These are phyloP conservation scores for Suhomyces atakaporum DNA, from an alignment of 1,139 yeast species.

Conservation along the genomic window DNA sequence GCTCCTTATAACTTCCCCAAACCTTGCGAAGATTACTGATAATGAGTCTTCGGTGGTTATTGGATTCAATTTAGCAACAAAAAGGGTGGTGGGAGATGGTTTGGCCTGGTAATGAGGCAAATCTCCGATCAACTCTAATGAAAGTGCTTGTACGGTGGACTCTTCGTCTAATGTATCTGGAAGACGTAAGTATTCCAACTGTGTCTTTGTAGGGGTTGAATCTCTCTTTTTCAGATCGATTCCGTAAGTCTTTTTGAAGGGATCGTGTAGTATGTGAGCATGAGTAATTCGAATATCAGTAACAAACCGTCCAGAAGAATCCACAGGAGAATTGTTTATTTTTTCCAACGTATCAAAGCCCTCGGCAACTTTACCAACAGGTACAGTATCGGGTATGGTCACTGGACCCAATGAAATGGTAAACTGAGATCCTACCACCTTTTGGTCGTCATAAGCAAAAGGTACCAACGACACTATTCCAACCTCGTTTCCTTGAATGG, in stretches of 20 bases:
- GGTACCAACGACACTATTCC: conserved; percentile 7
- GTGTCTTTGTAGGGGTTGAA: conserved; percentile 10
- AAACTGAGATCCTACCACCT: conserved; percentile 30
- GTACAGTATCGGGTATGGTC: conserved; percentile 17
- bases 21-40: conserved; percentile 55
- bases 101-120: conserved; percentile 57
- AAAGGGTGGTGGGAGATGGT: conserved; percentile 63
- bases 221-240: conserved; percentile 2
- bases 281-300: conserved; percentile 55
- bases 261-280: conserved; percentile 55
- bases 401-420: conserved; percentile 26
- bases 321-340: conserved; percentile 43
- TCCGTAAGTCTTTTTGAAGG: conserved; percentile 33
- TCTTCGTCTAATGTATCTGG: conserved; percentile 24
- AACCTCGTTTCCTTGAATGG: background rate
- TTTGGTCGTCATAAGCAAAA: conserved; percentile 11
- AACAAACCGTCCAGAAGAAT: conserved; percentile 39
- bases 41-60: conserved; percentile 58
- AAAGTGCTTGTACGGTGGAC: conserved; percentile 55
- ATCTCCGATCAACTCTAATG: conserved; percentile 67
- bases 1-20: conserved; percentile 46
- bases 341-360: conserved; percentile 49
- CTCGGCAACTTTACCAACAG: conserved; percentile 57
- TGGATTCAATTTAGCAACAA: conserved; percentile 65
- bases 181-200: conserved; percentile 16